phyloP scores from a whole-genome alignment of 768 basidiomycete species.

The Pisolithus microcarpus region DNA sequence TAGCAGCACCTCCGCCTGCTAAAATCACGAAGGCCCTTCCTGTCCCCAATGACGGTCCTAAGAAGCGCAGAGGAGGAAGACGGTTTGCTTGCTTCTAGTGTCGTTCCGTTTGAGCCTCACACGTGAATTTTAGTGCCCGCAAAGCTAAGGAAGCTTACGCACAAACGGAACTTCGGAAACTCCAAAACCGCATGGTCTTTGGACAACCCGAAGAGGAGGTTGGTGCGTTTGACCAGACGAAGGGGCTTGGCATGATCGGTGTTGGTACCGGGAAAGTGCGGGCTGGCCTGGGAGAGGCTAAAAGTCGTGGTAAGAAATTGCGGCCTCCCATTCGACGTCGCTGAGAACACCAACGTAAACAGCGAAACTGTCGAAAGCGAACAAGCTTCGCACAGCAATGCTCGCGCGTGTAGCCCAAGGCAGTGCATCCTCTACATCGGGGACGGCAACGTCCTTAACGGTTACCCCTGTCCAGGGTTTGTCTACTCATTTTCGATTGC shows the following conservation, averaged over 20 bases:
- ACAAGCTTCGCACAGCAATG: conserved; percentile 83
- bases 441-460: conserved; percentile 84
- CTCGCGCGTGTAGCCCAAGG: conserved; percentile 67
- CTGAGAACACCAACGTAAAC: conserved; percentile 3
- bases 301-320: conserved; percentile 70
- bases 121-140: conserved; percentile 55
- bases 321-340: background rate
- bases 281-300: conserved; percentile 79
- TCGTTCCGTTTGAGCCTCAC: background rate
- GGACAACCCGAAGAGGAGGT: conserved; percentile 95
- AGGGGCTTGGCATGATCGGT: conserved; percentile 97
- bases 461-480: conserved; percentile 94
- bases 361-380: conserved; percentile 96
- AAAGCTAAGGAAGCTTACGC: conserved; percentile 99
- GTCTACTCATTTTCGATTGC: conserved; percentile 10
- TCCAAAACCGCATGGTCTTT: conserved; percentile 95
- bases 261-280: conserved; percentile 81
- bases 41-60: conserved; percentile 90
- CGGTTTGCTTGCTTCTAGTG: conserved; percentile 44
- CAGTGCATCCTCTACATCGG: conserved; percentile 47
- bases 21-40: conserved; percentile 93
- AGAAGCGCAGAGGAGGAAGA: conserved; percentile 93
- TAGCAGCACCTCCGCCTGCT: conserved; percentile 89
- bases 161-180: conserved; percentile 91
- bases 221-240: conserved; percentile 95